Conservation (phyloP, 495 filamentous ascomycete genomes). For the Neurospora intermedia region DNA sequence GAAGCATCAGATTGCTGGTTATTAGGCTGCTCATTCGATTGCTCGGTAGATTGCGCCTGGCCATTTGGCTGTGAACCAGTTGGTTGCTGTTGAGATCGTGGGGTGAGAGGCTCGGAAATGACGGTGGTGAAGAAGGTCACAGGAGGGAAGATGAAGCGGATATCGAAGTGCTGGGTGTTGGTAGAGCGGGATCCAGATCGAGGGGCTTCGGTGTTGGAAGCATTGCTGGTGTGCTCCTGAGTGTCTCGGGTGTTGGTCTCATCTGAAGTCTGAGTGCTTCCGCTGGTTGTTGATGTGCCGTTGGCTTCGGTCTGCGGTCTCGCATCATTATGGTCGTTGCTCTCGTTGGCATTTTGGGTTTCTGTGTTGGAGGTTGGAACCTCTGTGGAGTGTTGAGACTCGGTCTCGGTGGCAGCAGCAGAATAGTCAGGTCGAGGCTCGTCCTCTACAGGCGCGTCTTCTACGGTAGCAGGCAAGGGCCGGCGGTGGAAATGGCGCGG, state of each 20-base stretch:
- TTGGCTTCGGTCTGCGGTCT: not conserved
- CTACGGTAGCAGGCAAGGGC: not conserved
- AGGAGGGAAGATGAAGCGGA: conserved; percentile 6
- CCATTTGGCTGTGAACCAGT: not conserved
- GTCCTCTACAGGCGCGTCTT: not conserved
- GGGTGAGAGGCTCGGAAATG: not conserved
- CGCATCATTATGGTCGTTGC: not conserved
- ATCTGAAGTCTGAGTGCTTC: not conserved
- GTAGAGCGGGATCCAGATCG: not conserved
- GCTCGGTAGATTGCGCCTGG: not conserved
- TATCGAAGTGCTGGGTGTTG: not conserved
- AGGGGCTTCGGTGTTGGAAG: not conserved
- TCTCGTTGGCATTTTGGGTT: not conserved
- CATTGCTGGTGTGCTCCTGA: not conserved
- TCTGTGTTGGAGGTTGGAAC: not conserved
- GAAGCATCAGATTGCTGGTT: not conserved
- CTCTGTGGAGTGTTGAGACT: not conserved
- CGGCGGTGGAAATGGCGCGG: conserved; percentile 16
- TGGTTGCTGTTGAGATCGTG: not conserved
- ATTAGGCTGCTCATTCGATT: not conserved
- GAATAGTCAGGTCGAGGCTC: not conserved
- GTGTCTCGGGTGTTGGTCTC: not conserved
- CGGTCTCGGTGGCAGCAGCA: not conserved
- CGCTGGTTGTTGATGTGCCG: not conserved
- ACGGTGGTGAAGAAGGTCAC: conserved; percentile 10